Evolutionary conservation across 2,329 filamentous ascomycete genomes (phyloP).

Genomic region (Colletotrichum sp.): DNA sequence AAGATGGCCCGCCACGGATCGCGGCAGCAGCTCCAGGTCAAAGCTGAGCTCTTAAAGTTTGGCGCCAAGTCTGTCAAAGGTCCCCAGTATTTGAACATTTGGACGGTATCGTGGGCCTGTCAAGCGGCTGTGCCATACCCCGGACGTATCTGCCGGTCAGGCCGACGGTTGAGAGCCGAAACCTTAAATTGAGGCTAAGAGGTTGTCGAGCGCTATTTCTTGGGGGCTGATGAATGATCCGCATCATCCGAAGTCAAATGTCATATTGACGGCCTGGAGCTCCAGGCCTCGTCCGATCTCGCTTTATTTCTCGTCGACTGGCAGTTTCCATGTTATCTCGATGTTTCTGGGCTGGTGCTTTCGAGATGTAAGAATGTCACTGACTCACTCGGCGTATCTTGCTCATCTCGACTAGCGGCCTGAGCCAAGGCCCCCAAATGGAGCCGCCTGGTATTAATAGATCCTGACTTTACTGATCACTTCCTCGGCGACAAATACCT

Average conservation of each 20-base stretch:
- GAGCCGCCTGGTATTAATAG: background rate
- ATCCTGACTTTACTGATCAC: background rate
- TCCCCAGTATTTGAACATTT: background rate
- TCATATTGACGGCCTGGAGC: background rate
- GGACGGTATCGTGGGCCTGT: background rate
- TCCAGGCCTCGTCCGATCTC: background rate
- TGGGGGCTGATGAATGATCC: background rate
- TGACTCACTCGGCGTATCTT: background rate
- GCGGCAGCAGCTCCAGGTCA: background rate
- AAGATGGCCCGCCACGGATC: background rate
- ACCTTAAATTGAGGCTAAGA: background rate
- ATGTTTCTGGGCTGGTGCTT: background rate
- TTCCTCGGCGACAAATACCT: background rate
- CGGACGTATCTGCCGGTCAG: background rate
- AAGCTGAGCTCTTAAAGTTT: background rate
- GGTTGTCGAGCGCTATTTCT: background rate
- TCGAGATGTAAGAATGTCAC: background rate
- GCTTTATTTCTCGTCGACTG: background rate
- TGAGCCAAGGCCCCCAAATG: background rate
- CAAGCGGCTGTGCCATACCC: background rate
- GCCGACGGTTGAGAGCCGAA: background rate
- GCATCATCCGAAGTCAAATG: background rate
- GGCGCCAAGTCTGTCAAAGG: background rate
- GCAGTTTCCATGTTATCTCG: rapidly evolving
- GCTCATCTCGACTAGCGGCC: background rate